Percentiles rank a stretch among this genome's conserved stretches.
These are phyloP conservation scores for Aleurites moluccanus DNA, from an alignment of 441 rosid genomes.

Conservation along the genomic window DNA sequence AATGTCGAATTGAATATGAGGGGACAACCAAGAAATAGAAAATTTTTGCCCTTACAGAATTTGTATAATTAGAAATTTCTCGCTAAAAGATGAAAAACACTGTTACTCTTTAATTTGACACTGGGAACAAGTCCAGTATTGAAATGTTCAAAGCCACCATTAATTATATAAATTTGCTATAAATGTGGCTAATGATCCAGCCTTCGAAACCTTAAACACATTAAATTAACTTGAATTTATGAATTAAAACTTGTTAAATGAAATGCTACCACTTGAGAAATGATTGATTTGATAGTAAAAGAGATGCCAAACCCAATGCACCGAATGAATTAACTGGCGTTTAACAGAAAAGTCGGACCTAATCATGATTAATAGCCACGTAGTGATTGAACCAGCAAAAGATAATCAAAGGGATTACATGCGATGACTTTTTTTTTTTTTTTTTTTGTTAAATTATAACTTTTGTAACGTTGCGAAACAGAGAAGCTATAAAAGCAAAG, in stretches of 20 bases:
- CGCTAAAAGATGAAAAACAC: neutral
- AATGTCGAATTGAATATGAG: neutral
- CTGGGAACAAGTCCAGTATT: neutral
- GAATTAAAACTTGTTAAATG: no score
- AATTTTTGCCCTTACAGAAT: neutral
- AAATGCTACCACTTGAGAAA: neutral
- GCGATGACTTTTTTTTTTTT: neutral
- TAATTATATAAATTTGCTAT: neutral
- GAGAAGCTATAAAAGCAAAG: slow-evolving; percentile 9
- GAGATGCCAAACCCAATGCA: neutral
- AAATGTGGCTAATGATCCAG: neutral
- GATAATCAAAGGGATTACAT: neutral
- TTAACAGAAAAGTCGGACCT: neutral
- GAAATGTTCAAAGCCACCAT: neutral
- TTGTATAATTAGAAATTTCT: neutral
- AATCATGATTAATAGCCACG: slow-evolving; percentile 15
- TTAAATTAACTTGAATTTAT: no score
- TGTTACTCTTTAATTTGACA: slow-evolving; percentile 6
- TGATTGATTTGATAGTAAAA: no score
- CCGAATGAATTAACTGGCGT: slow-evolving; percentile 4
- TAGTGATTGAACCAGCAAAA: neutral
- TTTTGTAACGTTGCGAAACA: neutral
- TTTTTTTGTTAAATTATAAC: no score
- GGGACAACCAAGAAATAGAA: neutral
- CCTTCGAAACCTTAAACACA: no score